Base-by-base conservation (phyloP, 2,329 filamentous ascomycete genomes). In the Juglanconis juglandina region DNA sequence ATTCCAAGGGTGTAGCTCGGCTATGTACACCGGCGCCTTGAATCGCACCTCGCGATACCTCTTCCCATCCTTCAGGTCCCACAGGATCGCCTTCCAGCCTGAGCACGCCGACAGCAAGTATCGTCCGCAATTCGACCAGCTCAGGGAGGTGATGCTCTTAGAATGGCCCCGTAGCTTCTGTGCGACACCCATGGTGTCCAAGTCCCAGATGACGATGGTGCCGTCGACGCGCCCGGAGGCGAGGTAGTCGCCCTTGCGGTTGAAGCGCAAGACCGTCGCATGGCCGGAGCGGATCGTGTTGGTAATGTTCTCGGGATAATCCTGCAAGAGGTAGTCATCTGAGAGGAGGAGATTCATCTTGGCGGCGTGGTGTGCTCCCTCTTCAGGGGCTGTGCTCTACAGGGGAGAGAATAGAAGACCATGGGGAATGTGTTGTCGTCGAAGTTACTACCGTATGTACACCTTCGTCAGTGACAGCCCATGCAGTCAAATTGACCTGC, bases 111-210 rank as follows among this genome's bases (percentile, higher is more conserved):
- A 96, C 60, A 99, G 84, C 56, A 99, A 81, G 75, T 96, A 98
- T 66, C 91, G 85, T 33, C 95, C 94, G 76, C 92, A 91, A 68
- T 89, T 84, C 56, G 94, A 97, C 95, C 95, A 99, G 78, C 93
- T 96, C 62, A 99, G 76, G 55, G 91, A 96, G 68, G 96, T 94
- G 60, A 99, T 93, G 72, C 95, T 94, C 71, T 91, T 88, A 54
- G 91, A 96, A 76, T 99, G 95, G 11, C 94, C 95, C 66, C 92
- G 87, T 65, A 99, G 80, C 77, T 98, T 99, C 71, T 92, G 89
- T 61, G 95, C 95, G 4, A 98, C 91, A 42, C 95, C 94, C 82
- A 96, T 96, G 9, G 96, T 99, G 76, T 99, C 96, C 53, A 98
- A 86, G 72, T 99, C 95, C 83, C 96, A 99, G 51, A 99, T 90